These are phyloP conservation scores for Mycena haematopus DNA, from an alignment of 768 basidiomycete species.

Conservation along the genomic window DNA sequence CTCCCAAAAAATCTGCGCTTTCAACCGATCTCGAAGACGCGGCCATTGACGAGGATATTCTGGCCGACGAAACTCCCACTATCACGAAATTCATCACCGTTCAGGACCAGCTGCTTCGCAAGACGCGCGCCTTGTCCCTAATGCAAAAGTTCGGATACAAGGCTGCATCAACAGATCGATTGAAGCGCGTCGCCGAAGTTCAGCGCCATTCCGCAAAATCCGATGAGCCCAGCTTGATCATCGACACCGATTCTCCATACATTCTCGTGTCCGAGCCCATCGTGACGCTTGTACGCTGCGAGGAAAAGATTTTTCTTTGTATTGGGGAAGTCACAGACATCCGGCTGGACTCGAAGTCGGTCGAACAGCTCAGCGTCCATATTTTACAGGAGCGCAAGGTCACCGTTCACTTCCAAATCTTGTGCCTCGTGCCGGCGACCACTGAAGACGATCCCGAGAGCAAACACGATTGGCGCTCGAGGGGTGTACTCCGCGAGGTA, in stretches of 20 bases:
- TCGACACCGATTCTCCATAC: neutral
- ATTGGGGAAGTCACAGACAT: slow-evolving; percentile 38
- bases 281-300: slow-evolving; percentile 32
- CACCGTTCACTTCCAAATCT: slow-evolving; percentile 32
- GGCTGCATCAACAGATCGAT: neutral
- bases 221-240: neutral
- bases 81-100: neutral
- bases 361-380: slow-evolving; percentile 26
- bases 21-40: neutral
- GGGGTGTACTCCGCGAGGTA: slow-evolving; percentile 1
- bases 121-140: neutral
- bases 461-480: slow-evolving; percentile 37
- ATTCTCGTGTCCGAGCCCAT: slow-evolving; percentile 37
- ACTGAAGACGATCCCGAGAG: slow-evolving; percentile 28
- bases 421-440: slow-evolving; percentile 32
- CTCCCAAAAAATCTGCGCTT: neutral
- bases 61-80: neutral
- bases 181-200: neutral
- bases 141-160: neutral
- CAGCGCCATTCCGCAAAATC: neutral
- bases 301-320: slow-evolving; percentile 28
- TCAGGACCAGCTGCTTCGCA: neutral
- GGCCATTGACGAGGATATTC: neutral
- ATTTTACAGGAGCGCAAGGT: slow-evolving; percentile 32
- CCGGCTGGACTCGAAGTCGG: slow-evolving; percentile 29